A percentile compares a stretch with the other conserved stretches of the same genome.
These are phyloP conservation scores for Xylariomycetidae sp. DNA, from an alignment of 2,329 filamentous ascomycete species.

Conservation along the genomic window DNA sequence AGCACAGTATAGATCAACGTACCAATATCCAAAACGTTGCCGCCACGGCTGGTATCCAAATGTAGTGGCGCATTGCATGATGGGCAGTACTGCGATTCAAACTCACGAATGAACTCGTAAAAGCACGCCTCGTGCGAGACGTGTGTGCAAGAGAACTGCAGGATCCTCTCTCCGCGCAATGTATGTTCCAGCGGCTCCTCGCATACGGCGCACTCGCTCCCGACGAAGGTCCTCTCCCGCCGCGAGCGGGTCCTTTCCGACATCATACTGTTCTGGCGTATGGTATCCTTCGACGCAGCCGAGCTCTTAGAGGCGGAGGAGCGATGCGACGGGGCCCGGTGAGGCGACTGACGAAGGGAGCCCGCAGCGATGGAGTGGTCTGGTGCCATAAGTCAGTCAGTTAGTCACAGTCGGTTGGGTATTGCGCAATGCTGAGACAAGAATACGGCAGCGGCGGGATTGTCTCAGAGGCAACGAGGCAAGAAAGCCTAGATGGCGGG, in stretches of 20 bases:
- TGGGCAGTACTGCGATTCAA: conserved; percentile 90
- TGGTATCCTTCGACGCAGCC: conserved; percentile 30
- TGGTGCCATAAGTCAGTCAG: conserved; percentile 17
- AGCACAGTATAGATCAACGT: conserved; percentile 18
- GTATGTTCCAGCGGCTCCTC: conserved; percentile 97
- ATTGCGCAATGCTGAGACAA: conserved; percentile 11
- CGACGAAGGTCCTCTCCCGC: conserved; percentile 90
- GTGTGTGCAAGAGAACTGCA: conserved; percentile 95
- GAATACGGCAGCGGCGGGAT: not conserved
- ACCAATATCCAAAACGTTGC: conserved; percentile 92
- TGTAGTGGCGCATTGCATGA: conserved; percentile 89
- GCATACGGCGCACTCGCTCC: conserved; percentile 90
- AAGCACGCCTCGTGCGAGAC: conserved; percentile 98
- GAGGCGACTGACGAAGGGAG: conserved; percentile 24
- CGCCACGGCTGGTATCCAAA: conserved; percentile 85
- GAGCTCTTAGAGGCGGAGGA: conserved; percentile 34
- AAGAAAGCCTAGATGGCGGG: not conserved
- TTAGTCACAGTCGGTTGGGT: conserved; percentile 19
- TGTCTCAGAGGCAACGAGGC: conserved; percentile 4
- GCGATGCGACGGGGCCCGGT: conserved; percentile 33
- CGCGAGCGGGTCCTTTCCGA: conserved; percentile 74
- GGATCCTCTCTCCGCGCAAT: conserved; percentile 83
- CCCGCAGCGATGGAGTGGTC: conserved; percentile 35
- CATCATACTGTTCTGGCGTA: conserved; percentile 46
- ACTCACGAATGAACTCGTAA: conserved; percentile 95